Percentiles rank a stretch among this genome's conserved stretches.
Conservation (phyloP, 495 filamentous ascomycete genomes). For the Rostrohypoxylon terebratum region DNA sequence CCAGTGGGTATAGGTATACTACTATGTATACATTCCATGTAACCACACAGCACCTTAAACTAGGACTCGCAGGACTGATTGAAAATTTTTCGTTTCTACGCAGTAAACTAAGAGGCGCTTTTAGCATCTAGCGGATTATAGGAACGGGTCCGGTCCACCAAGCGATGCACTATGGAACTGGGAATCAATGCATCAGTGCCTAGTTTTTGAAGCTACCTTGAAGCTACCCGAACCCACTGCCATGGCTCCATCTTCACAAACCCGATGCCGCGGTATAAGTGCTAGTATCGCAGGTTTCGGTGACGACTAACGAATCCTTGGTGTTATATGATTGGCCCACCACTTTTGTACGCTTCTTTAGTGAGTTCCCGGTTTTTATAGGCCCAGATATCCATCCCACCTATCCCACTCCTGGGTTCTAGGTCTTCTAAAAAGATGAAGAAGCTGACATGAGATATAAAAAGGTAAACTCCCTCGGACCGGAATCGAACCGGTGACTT, state of each 20-base stretch:
- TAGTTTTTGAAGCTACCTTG: not conserved
- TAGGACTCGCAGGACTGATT: not conserved
- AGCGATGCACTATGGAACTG: not conserved
- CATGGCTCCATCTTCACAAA: not conserved
- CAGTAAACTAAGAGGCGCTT: not conserved
- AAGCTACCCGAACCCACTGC: not conserved
- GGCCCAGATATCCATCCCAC: not conserved
- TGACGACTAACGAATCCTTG: not conserved
- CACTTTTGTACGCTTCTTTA: not conserved
- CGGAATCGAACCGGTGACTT: constrained; percentile 42
- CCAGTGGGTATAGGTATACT: not conserved
- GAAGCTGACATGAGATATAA: not conserved
- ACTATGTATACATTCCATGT: not conserved
- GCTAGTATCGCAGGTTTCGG: constrained; percentile 1
- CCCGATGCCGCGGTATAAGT: not conserved
- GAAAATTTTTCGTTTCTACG: constrained; percentile 1
- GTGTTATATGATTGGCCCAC: not conserved
- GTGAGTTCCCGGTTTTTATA: not conserved
- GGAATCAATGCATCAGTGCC: constrained; percentile 12
- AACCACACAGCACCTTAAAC: not conserved
- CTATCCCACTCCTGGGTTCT: too few species aligned
- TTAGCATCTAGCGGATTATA: not conserved
- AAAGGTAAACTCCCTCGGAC: constrained; percentile 37
- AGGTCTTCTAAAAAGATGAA: not conserved
- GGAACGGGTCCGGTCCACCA: constrained; percentile 1